Conservation (phyloP, 805 yeast genomes). For the Candida tibetensis region DNA sequence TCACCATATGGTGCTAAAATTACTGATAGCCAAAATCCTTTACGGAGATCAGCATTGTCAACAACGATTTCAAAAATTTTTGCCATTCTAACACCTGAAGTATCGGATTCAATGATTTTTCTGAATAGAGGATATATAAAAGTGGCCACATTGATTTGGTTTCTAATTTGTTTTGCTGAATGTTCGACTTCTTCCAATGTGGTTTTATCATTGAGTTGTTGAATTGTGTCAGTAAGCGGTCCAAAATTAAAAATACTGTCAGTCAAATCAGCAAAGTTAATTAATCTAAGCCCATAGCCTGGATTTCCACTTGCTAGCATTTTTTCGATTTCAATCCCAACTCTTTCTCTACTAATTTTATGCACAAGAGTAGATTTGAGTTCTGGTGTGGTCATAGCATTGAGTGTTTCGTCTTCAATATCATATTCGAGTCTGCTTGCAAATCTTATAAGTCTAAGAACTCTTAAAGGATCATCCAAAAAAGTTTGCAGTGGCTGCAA, state of each 20-base stretch:
- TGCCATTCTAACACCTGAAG: conserved; percentile 1
- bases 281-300: conserved; percentile 56
- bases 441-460: conserved; percentile 80
- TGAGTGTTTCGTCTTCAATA: conserved; percentile 55
- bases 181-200: conserved; percentile 15
- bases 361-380: conserved; percentile 58
- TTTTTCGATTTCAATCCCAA: conserved; percentile 82
- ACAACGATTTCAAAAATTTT: neutral
- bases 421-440: conserved; percentile 72
- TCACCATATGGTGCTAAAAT: conserved; percentile 51
- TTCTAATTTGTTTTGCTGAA: conserved; percentile 11
- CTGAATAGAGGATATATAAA: conserved; percentile 19
- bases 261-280: conserved; percentile 54
- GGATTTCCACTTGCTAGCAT: conserved; percentile 66
- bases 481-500: conserved; percentile 82
- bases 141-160: conserved; percentile 22
- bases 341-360: conserved; percentile 86
- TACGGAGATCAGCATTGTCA: conserved; percentile 11
- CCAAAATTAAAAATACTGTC: conserved; percentile 53
- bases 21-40: conserved; percentile 46
- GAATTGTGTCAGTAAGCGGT: conserved; percentile 16
- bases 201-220: conserved; percentile 15
- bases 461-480: conserved; percentile 90
- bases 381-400: conserved; percentile 60
- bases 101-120: neutral